Evolutionary conservation across 2,329 filamentous ascomycete species (phyloP).

Genomic region (Corinectria fuckeliana): DNA sequence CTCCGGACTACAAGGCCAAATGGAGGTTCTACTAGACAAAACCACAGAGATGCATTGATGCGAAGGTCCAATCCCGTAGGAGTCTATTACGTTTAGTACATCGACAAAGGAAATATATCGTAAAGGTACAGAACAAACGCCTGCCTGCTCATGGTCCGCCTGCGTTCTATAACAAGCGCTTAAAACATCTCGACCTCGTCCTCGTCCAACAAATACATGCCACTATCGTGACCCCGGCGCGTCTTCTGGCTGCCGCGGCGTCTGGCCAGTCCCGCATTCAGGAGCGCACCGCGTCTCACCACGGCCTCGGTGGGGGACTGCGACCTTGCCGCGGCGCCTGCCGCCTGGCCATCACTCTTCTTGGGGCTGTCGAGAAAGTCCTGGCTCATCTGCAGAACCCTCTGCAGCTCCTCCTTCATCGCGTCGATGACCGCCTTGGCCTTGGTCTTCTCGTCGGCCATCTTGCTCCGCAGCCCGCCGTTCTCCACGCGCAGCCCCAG

Average conservation of each 20-base stretch:
- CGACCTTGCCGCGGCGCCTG: background rate
- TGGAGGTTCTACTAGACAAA: constrained; percentile 56
- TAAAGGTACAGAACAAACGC: constrained; percentile 24
- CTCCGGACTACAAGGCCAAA: constrained; percentile 50
- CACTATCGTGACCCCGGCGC: constrained; percentile 59
- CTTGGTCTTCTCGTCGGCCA: constrained; percentile 47
- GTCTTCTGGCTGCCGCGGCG: constrained; percentile 47
- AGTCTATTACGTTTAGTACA: constrained; percentile 15
- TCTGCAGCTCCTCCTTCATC: constrained; percentile 59
- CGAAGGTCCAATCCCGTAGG: background rate
- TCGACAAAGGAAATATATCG: constrained; percentile 17
- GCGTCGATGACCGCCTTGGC: constrained; percentile 54
- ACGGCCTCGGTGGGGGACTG: constrained; percentile 20
- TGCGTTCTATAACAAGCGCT: background rate
- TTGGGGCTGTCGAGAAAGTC: constrained; percentile 48
- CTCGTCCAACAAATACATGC: constrained; percentile 61
- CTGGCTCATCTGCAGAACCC: constrained; percentile 54
- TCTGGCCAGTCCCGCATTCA: constrained; percentile 40
- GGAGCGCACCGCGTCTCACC: constrained; percentile 27
- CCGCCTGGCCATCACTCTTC: constrained; percentile 12
- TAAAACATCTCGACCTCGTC: constrained; percentile 50
- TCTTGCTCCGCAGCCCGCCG: constrained; percentile 42
- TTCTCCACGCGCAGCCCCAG: constrained; percentile 55
- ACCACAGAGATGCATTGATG: background rate
- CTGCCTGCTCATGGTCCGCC: constrained; percentile 6